Evolutionary conservation across 345 rosid species (phyloP).

Genomic region (Salix arbutifolia): DNA sequence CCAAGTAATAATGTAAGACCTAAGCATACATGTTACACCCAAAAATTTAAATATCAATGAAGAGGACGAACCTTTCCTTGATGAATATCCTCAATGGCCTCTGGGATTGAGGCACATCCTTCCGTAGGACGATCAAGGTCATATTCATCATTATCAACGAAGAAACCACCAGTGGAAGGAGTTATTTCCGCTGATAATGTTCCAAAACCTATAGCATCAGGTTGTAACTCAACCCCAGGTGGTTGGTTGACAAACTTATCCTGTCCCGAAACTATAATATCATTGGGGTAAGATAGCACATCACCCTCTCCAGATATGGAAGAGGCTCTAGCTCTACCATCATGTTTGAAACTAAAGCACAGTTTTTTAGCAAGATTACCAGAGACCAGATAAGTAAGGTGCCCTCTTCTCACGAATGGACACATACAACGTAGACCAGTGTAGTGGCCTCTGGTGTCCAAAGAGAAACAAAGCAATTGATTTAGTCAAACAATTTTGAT

Average conservation of each 20-base stretch:
- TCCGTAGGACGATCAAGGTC: slow-evolving; percentile 60
- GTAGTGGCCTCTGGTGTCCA: slow-evolving; percentile 8
- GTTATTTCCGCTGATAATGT: slow-evolving; percentile 39
- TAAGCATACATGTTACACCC: neutral
- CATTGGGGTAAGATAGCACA: slow-evolving; percentile 32
- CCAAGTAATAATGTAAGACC: neutral
- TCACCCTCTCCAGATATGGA: slow-evolving; percentile 53
- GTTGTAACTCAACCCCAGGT: slow-evolving; percentile 31
- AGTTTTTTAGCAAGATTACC: slow-evolving; percentile 14
- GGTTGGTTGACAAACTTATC: slow-evolving; percentile 11
- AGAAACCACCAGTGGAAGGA: slow-evolving; percentile 32
- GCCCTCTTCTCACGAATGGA: slow-evolving; percentile 18
- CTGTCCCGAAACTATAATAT: slow-evolving; percentile 28
- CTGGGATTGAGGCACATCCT: slow-evolving; percentile 61
- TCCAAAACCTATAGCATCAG: slow-evolving; percentile 34
- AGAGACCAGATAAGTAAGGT: neutral
- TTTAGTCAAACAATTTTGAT: neutral
- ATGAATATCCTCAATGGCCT: slow-evolving; percentile 74
- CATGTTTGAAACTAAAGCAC: slow-evolving; percentile 25
- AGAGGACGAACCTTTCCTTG: slow-evolving; percentile 58
- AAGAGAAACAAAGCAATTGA: neutral
- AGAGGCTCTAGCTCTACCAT: slow-evolving; percentile 34
- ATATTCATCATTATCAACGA: slow-evolving; percentile 43
- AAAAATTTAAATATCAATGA: neutral
- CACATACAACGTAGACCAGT: slow-evolving; percentile 19